Evolutionary conservation across 306 rosid species (phyloP), one percentile per base, ranked within the genome.

Genomic region (Heteromeles arbutifolia): DNA sequence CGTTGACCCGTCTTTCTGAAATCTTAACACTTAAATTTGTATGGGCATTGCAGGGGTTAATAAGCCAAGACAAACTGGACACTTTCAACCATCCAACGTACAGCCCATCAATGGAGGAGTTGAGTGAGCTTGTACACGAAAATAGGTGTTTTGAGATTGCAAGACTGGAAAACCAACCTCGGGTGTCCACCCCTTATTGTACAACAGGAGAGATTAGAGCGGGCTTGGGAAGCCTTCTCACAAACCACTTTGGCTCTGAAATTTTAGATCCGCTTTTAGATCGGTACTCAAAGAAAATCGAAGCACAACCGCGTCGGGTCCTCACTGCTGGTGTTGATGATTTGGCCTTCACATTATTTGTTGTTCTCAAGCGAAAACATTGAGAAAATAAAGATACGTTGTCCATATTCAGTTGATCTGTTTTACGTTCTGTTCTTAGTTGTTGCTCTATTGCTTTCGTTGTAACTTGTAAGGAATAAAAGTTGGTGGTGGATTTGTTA

Each of bases 31-130:
- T 26, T 26, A 13, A 11, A 11, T 53, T 4, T 11, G 22, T 53
- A n/a, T 19, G 21, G 1, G 25, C 19, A 44, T 53, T 48, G 62
- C 24, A 70, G 74, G 74, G 74, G 3, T 2, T 70, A 70, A 9
- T 70, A 70, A 52, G 74, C 19, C 17, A 70, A 6, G 82, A 72
- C 18, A 65, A 79, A 56, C 11, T 73, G 0, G 72, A 78, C 31
- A 19, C 77, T 31, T 78, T 32, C 26, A 25, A 25, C 26, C 26
- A 25, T 25, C 26, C 26, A 22, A 2, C 7, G 0, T 79, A 72
- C 65, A 14, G 11, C 21, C 62, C 72, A 67, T 72, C 78, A 22
- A 9, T 44, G 67, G 7, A 67, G 73, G 48, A 59, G 31, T n/a
- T 21, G 29, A 50, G 70, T 3, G 64, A 4, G 24, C 19, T 73